phyloP scores from a whole-genome alignment of 768 basidiomycete genomes.

The Leccinum fibrillosum region DNA sequence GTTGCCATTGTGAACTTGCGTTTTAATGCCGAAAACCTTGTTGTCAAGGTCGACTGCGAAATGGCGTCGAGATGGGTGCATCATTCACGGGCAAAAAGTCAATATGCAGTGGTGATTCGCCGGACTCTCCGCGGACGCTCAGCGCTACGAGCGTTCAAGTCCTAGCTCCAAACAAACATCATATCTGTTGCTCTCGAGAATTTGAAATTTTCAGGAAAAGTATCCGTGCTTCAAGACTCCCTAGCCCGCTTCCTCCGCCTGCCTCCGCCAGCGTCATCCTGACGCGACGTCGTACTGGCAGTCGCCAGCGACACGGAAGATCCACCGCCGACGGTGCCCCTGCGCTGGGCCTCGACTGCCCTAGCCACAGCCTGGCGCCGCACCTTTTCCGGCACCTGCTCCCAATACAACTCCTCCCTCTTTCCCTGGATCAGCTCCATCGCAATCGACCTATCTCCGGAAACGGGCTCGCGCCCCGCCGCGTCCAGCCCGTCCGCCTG shows the following conservation, averaged over 20 bases:
- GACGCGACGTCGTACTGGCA: not conserved
- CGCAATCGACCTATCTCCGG: slow-evolving; percentile 31
- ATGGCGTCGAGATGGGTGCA: too few relatives aligned
- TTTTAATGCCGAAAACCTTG: too few relatives aligned
- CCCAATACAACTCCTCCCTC: slow-evolving; percentile 74
- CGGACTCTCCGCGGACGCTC: too few relatives aligned
- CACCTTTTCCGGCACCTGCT: slow-evolving; percentile 73
- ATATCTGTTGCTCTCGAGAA: not conserved
- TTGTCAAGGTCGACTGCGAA: too few relatives aligned
- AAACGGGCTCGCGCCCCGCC: slow-evolving; percentile 32
- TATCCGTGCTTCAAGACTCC: not conserved
- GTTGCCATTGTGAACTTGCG: too few relatives aligned
- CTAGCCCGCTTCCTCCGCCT: slow-evolving; percentile 19
- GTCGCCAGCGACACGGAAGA: not conserved
- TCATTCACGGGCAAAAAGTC: too few relatives aligned
- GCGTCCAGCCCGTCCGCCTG: slow-evolving; percentile 59
- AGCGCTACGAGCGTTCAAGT: too few relatives aligned
- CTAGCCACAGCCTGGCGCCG: slow-evolving; percentile 57
- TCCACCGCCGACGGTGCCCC: not conserved
- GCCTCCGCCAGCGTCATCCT: not conserved
- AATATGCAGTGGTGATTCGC: too few relatives aligned
- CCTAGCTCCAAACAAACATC: too few relatives aligned
- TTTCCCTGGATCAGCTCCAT: slow-evolving; percentile 60
- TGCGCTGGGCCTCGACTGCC: slow-evolving; percentile 22
- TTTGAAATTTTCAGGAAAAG: not conserved